phyloP scores from a whole-genome alignment of 768 basidiomycete species.

The Trametes cinnabarina region DNA sequence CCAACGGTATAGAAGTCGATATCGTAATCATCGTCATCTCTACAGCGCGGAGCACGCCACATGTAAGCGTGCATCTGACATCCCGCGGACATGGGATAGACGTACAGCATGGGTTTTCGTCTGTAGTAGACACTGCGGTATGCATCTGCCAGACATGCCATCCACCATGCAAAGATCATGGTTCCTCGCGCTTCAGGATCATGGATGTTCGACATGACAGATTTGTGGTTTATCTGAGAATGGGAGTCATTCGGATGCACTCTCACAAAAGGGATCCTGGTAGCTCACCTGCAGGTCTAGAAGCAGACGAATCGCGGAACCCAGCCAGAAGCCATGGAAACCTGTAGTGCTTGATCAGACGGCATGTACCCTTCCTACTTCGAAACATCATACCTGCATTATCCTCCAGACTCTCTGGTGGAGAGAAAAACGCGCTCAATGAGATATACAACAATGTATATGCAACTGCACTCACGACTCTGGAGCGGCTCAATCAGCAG shows the following conservation, averaged over 20 bases:
- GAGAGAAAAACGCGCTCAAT: conserved; percentile 3
- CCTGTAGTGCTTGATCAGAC: conserved; percentile 43
- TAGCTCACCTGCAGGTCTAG: conserved; percentile 65
- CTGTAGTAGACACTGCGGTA: conserved; percentile 83
- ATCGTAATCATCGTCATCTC: conserved; percentile 85
- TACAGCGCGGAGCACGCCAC: conserved; percentile 27
- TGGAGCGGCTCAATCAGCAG: conserved; percentile 82
- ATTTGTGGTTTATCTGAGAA: conserved; percentile 77
- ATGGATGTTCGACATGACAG: conserved; percentile 68
- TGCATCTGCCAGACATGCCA: conserved; percentile 83
- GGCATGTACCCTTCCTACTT: not conserved
- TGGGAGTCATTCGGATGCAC: not conserved
- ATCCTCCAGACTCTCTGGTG: conserved; percentile 68
- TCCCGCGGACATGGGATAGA: too few species aligned
- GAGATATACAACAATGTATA: not conserved
- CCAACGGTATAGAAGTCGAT: conserved; percentile 84
- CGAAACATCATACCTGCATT: conserved; percentile 51
- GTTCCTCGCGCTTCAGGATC: conserved; percentile 76
- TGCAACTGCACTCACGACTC: conserved; percentile 66
- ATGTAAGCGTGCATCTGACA: too few species aligned
- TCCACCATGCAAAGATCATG: conserved; percentile 94
- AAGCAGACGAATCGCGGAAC: conserved; percentile 72
- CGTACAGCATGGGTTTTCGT: conserved; percentile 73
- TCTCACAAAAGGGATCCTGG: too few species aligned
- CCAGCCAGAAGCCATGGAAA: conserved; percentile 84